phyloP scores from a whole-genome alignment of 2,329 filamentous ascomycete species.

The Verticillium dahliae region DNA sequence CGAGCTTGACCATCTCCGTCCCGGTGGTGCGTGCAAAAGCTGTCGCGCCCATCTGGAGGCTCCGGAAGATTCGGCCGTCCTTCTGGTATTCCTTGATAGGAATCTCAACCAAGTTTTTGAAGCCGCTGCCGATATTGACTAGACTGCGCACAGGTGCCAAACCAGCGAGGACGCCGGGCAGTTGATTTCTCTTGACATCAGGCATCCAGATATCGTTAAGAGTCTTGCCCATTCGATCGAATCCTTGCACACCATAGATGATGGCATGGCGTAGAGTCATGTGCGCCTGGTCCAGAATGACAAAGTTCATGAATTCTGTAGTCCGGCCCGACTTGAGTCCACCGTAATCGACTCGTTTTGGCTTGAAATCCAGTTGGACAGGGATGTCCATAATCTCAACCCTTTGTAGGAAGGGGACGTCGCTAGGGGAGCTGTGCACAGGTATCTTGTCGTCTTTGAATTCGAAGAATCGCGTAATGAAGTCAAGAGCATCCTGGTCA shows the following conservation, averaged over 20 bases:
- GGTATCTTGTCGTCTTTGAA: conserved; percentile 75
- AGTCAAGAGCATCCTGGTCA: conserved; percentile 94
- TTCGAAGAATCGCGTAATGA: conserved; percentile 94
- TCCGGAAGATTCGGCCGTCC: conserved; percentile 85
- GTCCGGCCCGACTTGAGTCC: conserved; percentile 89
- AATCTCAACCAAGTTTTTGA: conserved; percentile 80
- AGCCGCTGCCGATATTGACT: conserved; percentile 83
- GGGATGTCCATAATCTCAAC: conserved; percentile 80
- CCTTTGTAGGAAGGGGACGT: conserved; percentile 81
- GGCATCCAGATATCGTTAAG: conserved; percentile 97
- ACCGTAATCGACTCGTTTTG: conserved; percentile 93
- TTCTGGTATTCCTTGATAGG: conserved; percentile 90
- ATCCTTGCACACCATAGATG: conserved; percentile 84
- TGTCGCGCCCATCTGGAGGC: conserved; percentile 82
- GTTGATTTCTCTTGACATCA: conserved; percentile 82
- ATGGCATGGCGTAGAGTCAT: conserved; percentile 85
- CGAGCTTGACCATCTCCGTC: conserved; percentile 87
- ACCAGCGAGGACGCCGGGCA: conserved; percentile 81
- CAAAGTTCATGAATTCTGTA: conserved; percentile 98
- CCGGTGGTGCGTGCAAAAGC: conserved; percentile 92
- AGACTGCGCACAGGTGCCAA: conserved; percentile 84
- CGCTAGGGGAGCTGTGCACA: conserved; percentile 53
- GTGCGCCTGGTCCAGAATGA: conserved; percentile 82
- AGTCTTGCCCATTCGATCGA: conserved; percentile 81
- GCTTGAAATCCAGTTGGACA: conserved; percentile 89